These are phyloP conservation scores for Gaertneriomyces sp. DNA, from an alignment of 192 early-diverging fungal genomes.

Conservation along the genomic window DNA sequence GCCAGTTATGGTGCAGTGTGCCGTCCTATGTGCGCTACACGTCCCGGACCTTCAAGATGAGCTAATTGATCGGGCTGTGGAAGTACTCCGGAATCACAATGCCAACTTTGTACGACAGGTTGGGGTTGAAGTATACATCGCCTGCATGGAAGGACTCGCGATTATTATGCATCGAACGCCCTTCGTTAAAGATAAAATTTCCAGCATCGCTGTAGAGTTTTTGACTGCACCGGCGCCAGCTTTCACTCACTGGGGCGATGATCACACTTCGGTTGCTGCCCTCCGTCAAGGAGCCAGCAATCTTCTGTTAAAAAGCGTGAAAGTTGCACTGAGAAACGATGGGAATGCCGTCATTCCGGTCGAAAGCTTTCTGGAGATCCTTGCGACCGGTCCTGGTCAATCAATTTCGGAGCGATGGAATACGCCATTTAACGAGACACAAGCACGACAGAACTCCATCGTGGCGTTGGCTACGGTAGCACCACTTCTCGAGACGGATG, in stretches of 20 bases:
- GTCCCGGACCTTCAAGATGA: constrained; percentile 2
- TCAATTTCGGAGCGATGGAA: neutral
- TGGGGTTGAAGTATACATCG: constrained; percentile 5
- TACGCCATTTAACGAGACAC: neutral
- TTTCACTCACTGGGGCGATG: constrained; percentile 15
- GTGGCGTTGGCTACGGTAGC: constrained; percentile 14
- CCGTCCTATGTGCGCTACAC: constrained; percentile 13
- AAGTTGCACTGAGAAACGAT: neutral
- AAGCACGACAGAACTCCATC: constrained; percentile 15
- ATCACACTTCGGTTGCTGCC: constrained; percentile 2
- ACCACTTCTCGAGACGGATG: constrained; percentile 2
- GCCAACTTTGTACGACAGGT: constrained; percentile 1
- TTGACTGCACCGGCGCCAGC: neutral
- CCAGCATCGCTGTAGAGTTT: too few species aligned
- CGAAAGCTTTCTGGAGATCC: too few species aligned
- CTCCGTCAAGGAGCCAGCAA: constrained; percentile 16
- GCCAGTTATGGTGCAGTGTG: constrained; percentile 10
- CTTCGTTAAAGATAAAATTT: too few species aligned
- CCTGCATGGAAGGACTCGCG: constrained; percentile 15
- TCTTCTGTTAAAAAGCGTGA: constrained; percentile 7
- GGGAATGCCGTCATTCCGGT: too few species aligned
- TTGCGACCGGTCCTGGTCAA: too few species aligned
- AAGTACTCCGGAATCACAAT: constrained; percentile 1
- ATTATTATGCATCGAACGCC: neutral
- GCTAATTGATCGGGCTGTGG: constrained; percentile 3